Evolutionary conservation across 495 filamentous ascomycete species (phyloP), one percentile per base, ranked within the genome.

Genomic region (Trichoderma erinaceum): DNA sequence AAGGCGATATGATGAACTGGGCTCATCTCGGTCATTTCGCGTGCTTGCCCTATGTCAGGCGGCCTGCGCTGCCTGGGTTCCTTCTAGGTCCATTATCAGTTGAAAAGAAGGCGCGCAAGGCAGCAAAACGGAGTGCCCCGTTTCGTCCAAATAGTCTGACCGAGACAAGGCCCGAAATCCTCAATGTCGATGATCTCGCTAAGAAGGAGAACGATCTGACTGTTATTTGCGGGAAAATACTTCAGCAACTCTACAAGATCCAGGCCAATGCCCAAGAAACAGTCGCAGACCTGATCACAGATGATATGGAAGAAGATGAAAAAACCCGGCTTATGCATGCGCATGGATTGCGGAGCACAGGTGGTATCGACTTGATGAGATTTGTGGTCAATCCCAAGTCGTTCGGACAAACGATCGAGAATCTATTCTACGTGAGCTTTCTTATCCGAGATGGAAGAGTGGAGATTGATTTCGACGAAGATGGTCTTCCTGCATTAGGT

Each of bases 381-480:
- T 97, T 97, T 70, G 91, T 91, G 41, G 82, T 97, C 68, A 96
- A 99, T 70, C 94, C 95, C 4, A 75, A 77, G 0, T 96, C 91
- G 0, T 99, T 98, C 73, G 92, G 93, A 0, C 96, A 99, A 78
- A 97, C 92, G 2, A 86, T 98, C 4, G 95, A 99, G 76, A 99
- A 99, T 75, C 78, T 99, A 71, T 99, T 99, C 78, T 97, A 97
- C 73, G 83, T 97, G 68, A 94, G 90, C 75, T 99, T 99, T 77
- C 78, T 99, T 67, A 92, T 97, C 67, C 87, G 89, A 66, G 96
- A 99, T 75, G 93, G 94, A 8, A 84, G 80, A 67, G 84, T 90
- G 13, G 89, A 85, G 41, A 80, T 97, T 25, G 76, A 79, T 0
- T 81, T 82, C 52, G 90, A 94, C 75, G 80, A 85, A 12, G 74